phyloP scores from a whole-genome alignment of 345 rosid species.

The Salix viminalis region DNA sequence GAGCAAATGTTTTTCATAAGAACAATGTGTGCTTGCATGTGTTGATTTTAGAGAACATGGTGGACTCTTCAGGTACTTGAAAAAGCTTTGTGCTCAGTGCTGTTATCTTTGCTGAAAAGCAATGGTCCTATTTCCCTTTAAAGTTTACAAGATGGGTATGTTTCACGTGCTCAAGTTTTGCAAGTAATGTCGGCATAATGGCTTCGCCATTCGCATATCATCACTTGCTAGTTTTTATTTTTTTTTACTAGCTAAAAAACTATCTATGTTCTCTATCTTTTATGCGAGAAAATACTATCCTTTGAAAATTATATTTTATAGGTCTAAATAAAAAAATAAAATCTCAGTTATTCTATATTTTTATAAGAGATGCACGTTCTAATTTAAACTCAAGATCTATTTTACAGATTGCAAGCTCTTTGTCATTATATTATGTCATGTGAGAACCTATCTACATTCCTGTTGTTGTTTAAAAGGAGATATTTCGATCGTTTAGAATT shows the following conservation, averaged over 20 bases:
- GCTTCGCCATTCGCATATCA: not conserved
- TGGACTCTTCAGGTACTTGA: not conserved
- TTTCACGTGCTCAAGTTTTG: not conserved
- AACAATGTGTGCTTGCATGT: not conserved
- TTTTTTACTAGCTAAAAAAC: not conserved
- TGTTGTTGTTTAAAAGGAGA: no score
- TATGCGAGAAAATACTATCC: no score
- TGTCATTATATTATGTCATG: accelerated
- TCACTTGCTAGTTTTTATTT: not conserved
- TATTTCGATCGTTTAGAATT: no score
- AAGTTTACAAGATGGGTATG: not conserved
- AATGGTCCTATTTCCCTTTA: not conserved
- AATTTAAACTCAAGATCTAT: accelerated
- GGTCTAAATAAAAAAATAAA: no score
- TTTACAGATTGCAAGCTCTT: no score
- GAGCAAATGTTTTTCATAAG: not conserved
- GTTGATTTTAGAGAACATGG: not conserved
- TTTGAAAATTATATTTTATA: no score
- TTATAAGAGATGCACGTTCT: accelerated
- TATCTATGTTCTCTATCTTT: no score
- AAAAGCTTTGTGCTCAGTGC: not conserved
- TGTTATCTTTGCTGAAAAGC: not conserved
- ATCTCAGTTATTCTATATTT: accelerated
- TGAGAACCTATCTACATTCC: no score
- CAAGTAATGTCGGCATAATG: not conserved